phyloP scores from a whole-genome alignment of 2,329 filamentous ascomycete genomes.

The Pseudogymnoascus destructans region DNA sequence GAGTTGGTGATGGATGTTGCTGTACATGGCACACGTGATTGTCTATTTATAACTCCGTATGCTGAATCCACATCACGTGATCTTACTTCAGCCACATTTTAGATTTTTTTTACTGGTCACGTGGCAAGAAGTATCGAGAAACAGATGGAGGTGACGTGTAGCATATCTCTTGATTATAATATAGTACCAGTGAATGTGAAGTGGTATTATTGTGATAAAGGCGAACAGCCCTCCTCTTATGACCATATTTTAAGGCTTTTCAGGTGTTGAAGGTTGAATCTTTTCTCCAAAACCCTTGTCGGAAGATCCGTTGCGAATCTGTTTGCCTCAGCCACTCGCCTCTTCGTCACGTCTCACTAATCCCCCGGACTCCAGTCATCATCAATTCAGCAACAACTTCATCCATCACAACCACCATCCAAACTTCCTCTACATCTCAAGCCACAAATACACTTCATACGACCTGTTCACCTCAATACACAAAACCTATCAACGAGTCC shows the following conservation, averaged over 20 bases:
- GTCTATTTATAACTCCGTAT: not conserved
- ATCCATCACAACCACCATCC: not conserved
- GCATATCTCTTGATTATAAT: not conserved
- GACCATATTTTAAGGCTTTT: not conserved
- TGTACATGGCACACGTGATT: not conserved
- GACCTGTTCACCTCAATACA: not conserved
- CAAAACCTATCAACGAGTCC: not conserved
- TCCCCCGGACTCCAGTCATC: not conserved
- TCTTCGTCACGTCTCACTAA: slow-evolving; percentile 6
- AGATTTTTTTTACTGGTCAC: not conserved
- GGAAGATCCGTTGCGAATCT: slow-evolving; percentile 4
- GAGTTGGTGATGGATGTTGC: not conserved
- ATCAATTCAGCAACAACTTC: not conserved
- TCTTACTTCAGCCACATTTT: not conserved
- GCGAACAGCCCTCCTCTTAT: not conserved
- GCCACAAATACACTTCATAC: not conserved
- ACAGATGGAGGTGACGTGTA: not conserved
- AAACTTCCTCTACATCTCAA: slow-evolving; percentile 17
- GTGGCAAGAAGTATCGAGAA: not conserved
- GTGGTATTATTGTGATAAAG: not conserved
- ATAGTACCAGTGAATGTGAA: not conserved
- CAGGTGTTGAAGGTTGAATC: not conserved
- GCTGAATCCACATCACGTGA: not conserved
- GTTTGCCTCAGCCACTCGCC: slow-evolving; percentile 7
- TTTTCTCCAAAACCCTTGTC: not conserved